Evolutionary conservation across 441 rosid species (phyloP).

Genomic region (Bocquillonia castaneifolia): DNA sequence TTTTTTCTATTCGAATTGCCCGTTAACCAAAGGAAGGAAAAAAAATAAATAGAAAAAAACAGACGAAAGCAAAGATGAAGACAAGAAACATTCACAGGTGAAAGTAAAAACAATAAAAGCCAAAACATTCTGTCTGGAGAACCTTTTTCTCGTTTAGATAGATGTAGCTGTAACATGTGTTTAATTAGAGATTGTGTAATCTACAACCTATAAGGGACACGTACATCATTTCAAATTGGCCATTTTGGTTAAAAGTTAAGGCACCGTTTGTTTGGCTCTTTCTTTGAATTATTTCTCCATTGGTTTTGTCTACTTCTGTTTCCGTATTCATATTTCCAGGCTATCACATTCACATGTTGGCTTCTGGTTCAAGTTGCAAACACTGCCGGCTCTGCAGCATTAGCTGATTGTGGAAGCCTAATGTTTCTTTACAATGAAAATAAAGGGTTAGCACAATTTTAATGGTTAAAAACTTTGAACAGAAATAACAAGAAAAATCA

Average conservation of each 20-base stretch:
- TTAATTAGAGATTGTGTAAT: not conserved
- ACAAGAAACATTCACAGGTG: constrained; percentile 20
- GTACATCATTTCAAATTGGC: not conserved
- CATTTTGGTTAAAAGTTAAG: constrained; percentile 7
- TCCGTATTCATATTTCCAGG: not conserved
- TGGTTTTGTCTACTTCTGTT: not conserved
- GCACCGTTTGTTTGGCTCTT: not conserved
- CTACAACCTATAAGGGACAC: not conserved
- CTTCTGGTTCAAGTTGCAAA: not conserved
- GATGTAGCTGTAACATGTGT: not conserved
- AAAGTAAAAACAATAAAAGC: not conserved
- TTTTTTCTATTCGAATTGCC: not conserved
- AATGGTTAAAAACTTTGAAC: not conserved
- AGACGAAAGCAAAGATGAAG: not conserved
- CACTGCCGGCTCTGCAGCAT: not conserved
- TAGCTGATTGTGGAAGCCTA: not conserved
- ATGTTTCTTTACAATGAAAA: no score
- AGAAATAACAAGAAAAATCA: not conserved
- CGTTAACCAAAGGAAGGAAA: constrained; percentile 1
- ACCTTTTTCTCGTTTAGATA: not conserved
- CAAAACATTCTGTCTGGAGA: not conserved
- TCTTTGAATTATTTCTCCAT: not conserved
- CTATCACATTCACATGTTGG: constrained; percentile 12
- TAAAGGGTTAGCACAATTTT: no score
- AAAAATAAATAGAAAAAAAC: not conserved